Conservation (phyloP, 225 moss, liverwort and hornwort genomes). For the Bryum argenteum region DNA sequence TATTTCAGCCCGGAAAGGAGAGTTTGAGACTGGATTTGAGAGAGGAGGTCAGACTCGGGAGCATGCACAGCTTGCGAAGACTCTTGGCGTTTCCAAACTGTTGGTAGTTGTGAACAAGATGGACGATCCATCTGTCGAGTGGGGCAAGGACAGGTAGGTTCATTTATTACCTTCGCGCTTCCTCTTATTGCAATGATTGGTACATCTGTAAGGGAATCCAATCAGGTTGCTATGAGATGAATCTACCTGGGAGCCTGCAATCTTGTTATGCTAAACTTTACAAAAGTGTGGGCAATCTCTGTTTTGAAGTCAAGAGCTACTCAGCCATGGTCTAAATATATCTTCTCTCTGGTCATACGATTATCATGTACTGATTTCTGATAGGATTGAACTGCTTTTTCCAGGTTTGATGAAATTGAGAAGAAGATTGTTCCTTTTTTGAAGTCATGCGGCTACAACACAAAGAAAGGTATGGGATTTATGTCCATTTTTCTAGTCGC, state of each 20-base stretch:
- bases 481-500: neutral
- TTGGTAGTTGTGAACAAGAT: conserved; percentile 91
- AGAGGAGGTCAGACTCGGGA: conserved; percentile 91
- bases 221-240: conserved; percentile 3
- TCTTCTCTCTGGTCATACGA: neutral
- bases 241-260: conserved; percentile 9
- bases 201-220: conserved; percentile 10
- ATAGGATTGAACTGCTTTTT: conserved; percentile 13
- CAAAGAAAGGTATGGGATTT: conserved; percentile 71
- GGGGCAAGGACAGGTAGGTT: conserved; percentile 71
- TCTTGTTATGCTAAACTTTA: neutral
- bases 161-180: neutral
- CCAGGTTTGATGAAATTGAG: conserved; percentile 92
- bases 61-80: conserved; percentile 91
- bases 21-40: conserved; percentile 94
- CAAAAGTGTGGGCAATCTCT: conserved; percentile 1
- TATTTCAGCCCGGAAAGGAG: conserved; percentile 82
- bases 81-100: conserved; percentile 83
- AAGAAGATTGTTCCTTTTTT: conserved; percentile 91
- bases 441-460: conserved; percentile 84
- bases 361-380: neutral
- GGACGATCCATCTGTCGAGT: conserved; percentile 83
- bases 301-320: neutral
- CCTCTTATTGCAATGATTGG: conserved; percentile 10
- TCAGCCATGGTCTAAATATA: neutral